Conservation (phyloP, 2,329 filamentous ascomycete species). For the Teratosphaeria gauchensis region DNA sequence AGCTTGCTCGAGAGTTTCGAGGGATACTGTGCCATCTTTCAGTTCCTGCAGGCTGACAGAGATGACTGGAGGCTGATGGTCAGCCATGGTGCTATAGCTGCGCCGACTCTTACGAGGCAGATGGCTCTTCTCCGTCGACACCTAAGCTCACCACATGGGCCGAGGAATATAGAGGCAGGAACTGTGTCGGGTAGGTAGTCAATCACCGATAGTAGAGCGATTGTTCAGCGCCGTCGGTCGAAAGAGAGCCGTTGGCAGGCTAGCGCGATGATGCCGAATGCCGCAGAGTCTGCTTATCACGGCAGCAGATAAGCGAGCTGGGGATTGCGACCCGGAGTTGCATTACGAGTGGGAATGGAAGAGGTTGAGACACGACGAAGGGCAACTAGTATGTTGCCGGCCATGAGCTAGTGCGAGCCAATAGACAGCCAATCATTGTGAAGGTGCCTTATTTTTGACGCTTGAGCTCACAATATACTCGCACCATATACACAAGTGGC, state of each 20-base stretch:
- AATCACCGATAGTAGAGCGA: neutral
- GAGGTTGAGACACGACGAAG: neutral
- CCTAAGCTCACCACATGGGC: neutral
- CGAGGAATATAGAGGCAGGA: neutral
- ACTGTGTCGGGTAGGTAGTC: neutral
- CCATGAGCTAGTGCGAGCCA: neutral
- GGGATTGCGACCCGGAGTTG: neutral
- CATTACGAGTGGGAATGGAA: neutral
- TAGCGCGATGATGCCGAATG: neutral
- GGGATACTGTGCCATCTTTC: conserved; percentile 47
- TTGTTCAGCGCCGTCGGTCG: neutral
- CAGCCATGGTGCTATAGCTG: neutral
- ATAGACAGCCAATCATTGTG: neutral
- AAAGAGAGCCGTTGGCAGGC: neutral
- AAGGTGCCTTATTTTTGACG: neutral
- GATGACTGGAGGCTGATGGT: conserved; percentile 24
- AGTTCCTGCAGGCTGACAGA: conserved; percentile 37
- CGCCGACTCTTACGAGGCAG: no score
- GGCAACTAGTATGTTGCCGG: neutral
- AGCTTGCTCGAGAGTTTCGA: conserved; percentile 61
- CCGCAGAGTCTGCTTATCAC: neutral
- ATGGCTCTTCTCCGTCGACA: no score
- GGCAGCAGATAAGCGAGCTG: neutral
- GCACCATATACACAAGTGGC: neutral
- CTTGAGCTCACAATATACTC: neutral